Conservation (phyloP, 805 yeast species). For the Zygotorulaspora danielsina region DNA sequence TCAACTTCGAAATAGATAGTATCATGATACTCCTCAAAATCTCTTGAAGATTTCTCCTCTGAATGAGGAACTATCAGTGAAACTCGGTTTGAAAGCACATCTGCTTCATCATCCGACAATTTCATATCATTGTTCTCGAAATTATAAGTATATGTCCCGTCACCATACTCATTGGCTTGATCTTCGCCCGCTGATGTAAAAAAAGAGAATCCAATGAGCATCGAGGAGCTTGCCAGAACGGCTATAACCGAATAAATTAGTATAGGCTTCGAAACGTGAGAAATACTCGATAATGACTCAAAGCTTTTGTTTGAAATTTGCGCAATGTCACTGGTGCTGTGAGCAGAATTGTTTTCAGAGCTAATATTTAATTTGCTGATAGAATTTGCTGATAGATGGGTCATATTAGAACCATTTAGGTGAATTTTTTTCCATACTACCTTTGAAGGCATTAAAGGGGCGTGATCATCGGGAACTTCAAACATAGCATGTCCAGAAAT, state of each 20-base stretch:
- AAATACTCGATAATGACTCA: constrained; percentile 10
- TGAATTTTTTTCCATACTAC: constrained; percentile 1
- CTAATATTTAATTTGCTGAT: not conserved
- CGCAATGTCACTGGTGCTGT: not conserved
- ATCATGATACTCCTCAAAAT: constrained; percentile 3
- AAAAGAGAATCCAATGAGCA: constrained; percentile 11
- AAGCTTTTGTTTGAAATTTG: too few species aligned
- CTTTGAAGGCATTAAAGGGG: constrained; percentile 7
- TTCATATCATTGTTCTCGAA: constrained; percentile 4
- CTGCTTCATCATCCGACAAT: constrained; percentile 8
- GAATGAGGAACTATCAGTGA: constrained; percentile 6
- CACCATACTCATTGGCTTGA: not conserved
- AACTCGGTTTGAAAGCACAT: constrained; percentile 7
- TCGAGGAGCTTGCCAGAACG: constrained; percentile 8
- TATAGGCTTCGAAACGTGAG: constrained; percentile 12
- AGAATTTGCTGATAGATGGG: not conserved
- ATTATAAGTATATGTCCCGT: too few species aligned
- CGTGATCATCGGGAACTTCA: constrained; percentile 8
- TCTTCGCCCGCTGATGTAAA: constrained; percentile 2
- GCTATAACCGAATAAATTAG: constrained; percentile 6
- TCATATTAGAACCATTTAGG: constrained; percentile 3
- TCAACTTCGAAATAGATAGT: constrained; percentile 1
- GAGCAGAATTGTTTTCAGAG: not conserved
- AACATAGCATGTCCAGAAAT: constrained; percentile 2
- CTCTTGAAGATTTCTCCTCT: constrained; percentile 4